Evolutionary conservation across 1,284 basidiomycete species (phyloP).

Genomic region (Cutaneotrichosporon cavernicola): DNA sequence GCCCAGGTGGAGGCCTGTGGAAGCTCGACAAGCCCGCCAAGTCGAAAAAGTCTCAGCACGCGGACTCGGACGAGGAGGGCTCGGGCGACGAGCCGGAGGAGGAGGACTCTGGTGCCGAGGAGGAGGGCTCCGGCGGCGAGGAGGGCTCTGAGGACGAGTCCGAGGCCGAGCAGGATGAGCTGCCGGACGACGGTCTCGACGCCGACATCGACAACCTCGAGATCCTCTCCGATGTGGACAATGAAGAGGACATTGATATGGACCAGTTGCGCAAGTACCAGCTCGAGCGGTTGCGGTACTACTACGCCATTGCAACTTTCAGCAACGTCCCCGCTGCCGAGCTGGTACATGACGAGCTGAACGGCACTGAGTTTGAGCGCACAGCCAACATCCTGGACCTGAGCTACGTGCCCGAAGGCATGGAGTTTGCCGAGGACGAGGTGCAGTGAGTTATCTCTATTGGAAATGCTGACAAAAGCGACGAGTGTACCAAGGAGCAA

Average conservation of each 20-base stretch:
- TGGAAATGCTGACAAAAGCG: conserved; percentile 56
- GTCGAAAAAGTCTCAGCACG: conserved; percentile 23
- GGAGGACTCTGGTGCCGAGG: conserved; percentile 25
- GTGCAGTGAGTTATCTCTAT: conserved; percentile 57
- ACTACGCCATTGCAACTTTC: conserved; percentile 93
- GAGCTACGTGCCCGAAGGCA: conserved; percentile 88
- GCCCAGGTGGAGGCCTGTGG: conserved; percentile 86
- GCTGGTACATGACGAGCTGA: conserved; percentile 80
- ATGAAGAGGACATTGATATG: conserved; percentile 68
- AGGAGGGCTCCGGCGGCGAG: conserved; percentile 29
- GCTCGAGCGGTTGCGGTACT: conserved; percentile 91
- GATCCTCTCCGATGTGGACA: conserved; percentile 41
- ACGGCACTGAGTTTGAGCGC: conserved; percentile 93
- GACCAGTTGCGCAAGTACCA: conserved; percentile 89
- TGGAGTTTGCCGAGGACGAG: conserved; percentile 80
- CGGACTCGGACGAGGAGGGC: conserved; percentile 4
- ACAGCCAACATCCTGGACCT: conserved; percentile 96
- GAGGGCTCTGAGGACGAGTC: conserved; percentile 26
- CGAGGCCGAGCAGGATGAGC: conserved; percentile 57
- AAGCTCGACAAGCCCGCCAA: conserved; percentile 5
- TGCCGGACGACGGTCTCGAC: conserved; percentile 24
- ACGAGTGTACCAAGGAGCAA: conserved; percentile 71
- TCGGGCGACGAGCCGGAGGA: conserved; percentile 27
- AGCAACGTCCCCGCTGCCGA: conserved; percentile 74
- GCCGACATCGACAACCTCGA: conserved; percentile 38